Evolutionary conservation across 1,284 basidiomycete species (phyloP), one percentile per base, ranked within the genome.

Genomic region (Cryptococcus sp.): DNA sequence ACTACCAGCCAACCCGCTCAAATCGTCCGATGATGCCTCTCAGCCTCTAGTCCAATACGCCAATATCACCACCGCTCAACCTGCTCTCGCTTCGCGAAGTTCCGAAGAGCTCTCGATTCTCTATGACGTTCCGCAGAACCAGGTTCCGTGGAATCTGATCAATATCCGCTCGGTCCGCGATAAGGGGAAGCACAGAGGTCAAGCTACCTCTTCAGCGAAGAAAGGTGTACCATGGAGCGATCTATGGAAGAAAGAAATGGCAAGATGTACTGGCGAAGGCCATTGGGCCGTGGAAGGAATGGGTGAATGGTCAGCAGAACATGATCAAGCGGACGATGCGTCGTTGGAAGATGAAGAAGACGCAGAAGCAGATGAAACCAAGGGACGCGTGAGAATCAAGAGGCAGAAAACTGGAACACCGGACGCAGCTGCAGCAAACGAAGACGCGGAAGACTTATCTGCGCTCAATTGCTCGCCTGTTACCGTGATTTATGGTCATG

Each of bases 401-500:
- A 55, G 62, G 39, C 54, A 51, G 50, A 63, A 58, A 47, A 54
- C 59, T 23, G 56, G 57, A n/a, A 59, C 55, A 19, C 57, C 57
- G 10, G 46, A 19, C 17, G 50, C 44, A 22, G 54, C 38, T 11
- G 46, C 46, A 26, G 44, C 19, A 20, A 43, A 53, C 19, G 50
- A 48, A 17, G 41, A 46, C 22, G 57, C 59, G 20, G 58, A 56
- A 16, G 40, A 29, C 22, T 25, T 16, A 51, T 23, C 43, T 55
- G 23, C 50, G 59, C 46, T 70, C 46, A 50, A 83, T 3, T 93
- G 91, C 69, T 83, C 85, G 64, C 89, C 90, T 3, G 82, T 86
- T 0, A 88, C 84, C 25, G 85, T 91, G n/a, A 78, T 93, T 8
- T 93, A 92, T 70, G 91, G 90, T 0, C 91, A 93, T 69, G 83